Evolutionary conservation across 2,329 filamentous ascomycete genomes (phyloP).

Genomic region (Paecilomyces variotii): DNA sequence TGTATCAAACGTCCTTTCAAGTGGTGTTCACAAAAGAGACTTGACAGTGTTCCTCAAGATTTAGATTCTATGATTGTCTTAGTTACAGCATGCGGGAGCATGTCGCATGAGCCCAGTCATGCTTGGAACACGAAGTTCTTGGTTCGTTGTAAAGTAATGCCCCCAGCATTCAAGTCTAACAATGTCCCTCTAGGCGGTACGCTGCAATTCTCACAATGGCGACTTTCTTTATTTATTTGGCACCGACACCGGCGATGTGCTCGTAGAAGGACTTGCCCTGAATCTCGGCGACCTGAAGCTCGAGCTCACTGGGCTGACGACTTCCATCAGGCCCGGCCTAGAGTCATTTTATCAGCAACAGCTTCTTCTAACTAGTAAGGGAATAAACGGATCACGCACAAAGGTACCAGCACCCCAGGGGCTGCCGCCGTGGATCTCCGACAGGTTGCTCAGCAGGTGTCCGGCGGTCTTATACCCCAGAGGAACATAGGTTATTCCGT

Average conservation of each 20-base stretch:
- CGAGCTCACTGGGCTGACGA: background rate
- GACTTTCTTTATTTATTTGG: background rate
- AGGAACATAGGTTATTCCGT: constrained; percentile 95
- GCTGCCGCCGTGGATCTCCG: constrained; percentile 75
- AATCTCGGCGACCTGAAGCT: background rate
- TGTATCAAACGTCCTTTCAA: background rate
- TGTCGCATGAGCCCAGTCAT: no score
- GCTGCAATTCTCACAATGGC: no score
- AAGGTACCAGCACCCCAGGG: constrained; percentile 96
- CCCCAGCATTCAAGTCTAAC: no score
- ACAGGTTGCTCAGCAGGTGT: constrained; percentile 57
- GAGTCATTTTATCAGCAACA: background rate
- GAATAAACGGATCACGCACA: constrained; percentile 12
- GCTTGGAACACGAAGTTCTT: no score
- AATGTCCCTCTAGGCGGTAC: no score
- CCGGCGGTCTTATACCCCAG: constrained; percentile 77
- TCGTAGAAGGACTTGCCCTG: background rate
- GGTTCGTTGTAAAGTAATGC: no score
- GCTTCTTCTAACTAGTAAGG: background rate
- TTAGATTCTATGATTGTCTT: background rate
- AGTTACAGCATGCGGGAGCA: no score
- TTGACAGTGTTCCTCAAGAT: background rate
- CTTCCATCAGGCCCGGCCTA: background rate
- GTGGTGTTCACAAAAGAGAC: background rate
- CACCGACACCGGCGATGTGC: background rate